A percentile compares a stretch with the other conserved stretches of the same genome.
These are phyloP conservation scores for Blastobotrys malaysiensis DNA, from an alignment of 1,139 yeast genomes.

Conservation along the genomic window DNA sequence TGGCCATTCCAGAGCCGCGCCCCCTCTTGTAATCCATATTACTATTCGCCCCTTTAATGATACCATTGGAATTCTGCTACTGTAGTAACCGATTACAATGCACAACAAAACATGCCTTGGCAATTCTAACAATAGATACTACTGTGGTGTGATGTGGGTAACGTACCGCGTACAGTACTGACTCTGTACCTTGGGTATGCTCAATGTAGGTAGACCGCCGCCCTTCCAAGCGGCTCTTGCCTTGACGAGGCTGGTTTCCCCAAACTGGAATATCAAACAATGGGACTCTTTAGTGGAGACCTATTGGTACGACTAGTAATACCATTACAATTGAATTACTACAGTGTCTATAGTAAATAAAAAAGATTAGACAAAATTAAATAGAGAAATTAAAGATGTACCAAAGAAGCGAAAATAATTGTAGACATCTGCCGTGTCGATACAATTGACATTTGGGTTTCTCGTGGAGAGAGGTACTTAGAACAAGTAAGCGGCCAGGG, in stretches of 20 bases:
- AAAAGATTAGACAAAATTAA: neutral
- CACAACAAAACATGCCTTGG: neutral
- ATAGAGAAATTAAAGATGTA: neutral
- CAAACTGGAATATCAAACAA: no score
- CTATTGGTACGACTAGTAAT: no score
- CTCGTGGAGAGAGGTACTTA: conserved; percentile 25
- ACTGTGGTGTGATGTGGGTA: no score
- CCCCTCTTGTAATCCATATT: no score
- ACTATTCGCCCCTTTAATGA: neutral
- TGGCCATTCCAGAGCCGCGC: no score
- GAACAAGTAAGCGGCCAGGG: conserved; percentile 36
- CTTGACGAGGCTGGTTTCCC: no score
- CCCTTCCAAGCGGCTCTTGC: no score
- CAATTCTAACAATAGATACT: neutral
- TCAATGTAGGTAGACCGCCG: no score
- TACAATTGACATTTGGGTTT: neutral
- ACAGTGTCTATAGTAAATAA: neutral
- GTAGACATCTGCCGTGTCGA: neutral
- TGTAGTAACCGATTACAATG: neutral
- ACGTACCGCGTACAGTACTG: no score
- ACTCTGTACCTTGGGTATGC: no score
- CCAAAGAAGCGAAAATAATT: neutral
- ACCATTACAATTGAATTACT: neutral
- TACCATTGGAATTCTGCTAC: neutral
- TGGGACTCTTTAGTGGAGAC: no score